These are phyloP conservation scores for Colletotrichum lentis DNA, from an alignment of 2,329 filamentous ascomycete species.

Conservation along the genomic window DNA sequence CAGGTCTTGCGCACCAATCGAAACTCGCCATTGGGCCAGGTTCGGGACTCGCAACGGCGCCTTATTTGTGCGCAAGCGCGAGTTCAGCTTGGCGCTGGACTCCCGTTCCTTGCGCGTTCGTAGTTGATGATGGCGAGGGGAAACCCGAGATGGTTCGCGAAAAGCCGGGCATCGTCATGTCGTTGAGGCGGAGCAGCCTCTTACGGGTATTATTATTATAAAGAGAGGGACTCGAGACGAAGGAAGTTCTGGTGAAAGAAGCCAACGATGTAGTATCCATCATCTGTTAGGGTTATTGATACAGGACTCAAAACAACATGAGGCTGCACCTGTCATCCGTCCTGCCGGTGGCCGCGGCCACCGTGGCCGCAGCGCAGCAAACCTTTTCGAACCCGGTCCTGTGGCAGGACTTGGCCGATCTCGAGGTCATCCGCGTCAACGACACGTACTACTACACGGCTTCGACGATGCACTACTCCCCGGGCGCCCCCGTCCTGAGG, in stretches of 20 bases:
- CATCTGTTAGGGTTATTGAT: neutral
- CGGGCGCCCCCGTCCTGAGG: constrained; percentile 58
- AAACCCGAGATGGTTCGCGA: neutral
- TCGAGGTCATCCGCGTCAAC: constrained; percentile 55
- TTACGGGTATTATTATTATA: neutral
- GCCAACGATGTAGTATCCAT: too few species aligned
- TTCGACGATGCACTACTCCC: constrained; percentile 59
- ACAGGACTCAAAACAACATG: neutral
- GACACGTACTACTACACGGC: constrained; percentile 57
- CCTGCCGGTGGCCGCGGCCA: neutral
- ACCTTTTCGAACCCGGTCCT: constrained; percentile 57
- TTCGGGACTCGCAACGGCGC: neutral
- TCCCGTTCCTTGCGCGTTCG: neutral
- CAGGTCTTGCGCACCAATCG: constrained; percentile 31
- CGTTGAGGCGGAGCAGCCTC: neutral
- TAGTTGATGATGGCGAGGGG: neutral
- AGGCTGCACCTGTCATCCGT: constrained; percentile 3
- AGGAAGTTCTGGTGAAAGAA: neutral
- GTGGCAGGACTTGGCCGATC: constrained; percentile 60
- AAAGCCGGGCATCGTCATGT: neutral
- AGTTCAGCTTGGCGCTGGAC: constrained; percentile 12
- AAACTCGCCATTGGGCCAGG: neutral
- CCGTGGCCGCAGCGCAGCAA: constrained; percentile 5
- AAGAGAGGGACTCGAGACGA: neutral
- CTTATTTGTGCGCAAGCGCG: constrained; percentile 35